These are phyloP conservation scores for Saturnispora sekii DNA, from an alignment of 805 yeast genomes.

Conservation along the genomic window DNA sequence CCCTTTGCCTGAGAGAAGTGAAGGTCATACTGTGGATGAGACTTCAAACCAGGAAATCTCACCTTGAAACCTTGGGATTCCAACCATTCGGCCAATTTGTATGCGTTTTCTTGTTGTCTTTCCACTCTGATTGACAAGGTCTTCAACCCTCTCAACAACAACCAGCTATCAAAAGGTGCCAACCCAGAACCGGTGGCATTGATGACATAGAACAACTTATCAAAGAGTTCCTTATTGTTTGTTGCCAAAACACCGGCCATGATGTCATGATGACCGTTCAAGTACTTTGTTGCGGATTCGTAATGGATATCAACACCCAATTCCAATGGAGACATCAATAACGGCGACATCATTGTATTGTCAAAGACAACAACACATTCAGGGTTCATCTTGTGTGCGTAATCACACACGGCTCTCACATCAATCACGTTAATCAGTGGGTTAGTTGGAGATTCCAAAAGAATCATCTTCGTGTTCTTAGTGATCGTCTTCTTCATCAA, in stretches of 20 bases:
- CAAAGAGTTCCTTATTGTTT: slow-evolving; percentile 52
- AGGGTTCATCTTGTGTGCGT: slow-evolving; percentile 61
- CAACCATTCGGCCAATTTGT: slow-evolving; percentile 65
- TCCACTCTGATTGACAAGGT: slow-evolving; percentile 81
- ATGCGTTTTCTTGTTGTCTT: slow-evolving; percentile 78
- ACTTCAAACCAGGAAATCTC: slow-evolving; percentile 74
- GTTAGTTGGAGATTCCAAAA: slow-evolving; percentile 88
- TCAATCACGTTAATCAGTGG: slow-evolving; percentile 87
- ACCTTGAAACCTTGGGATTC: slow-evolving; percentile 62
- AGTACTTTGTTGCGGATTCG: slow-evolving; percentile 87
- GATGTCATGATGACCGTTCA: slow-evolving; percentile 91
- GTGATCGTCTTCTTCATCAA: slow-evolving; percentile 49
- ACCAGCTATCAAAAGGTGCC: slow-evolving; percentile 90
- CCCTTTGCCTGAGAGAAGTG: slow-evolving; percentile 75
- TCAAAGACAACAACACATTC: slow-evolving; percentile 73
- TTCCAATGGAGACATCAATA: slow-evolving; percentile 75
- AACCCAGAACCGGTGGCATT: slow-evolving; percentile 89
- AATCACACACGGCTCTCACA: slow-evolving; percentile 52
- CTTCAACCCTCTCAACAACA: slow-evolving; percentile 77
- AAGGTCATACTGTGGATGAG: slow-evolving; percentile 73
- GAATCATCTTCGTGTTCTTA: slow-evolving; percentile 58
- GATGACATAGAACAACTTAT: slow-evolving; percentile 62
- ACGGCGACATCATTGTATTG: slow-evolving; percentile 95
- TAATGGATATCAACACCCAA: slow-evolving; percentile 86
- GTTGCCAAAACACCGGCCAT: slow-evolving; percentile 93